phyloP scores from a whole-genome alignment of 2,329 filamentous ascomycete species.

The Dichotomopilus funicola region DNA sequence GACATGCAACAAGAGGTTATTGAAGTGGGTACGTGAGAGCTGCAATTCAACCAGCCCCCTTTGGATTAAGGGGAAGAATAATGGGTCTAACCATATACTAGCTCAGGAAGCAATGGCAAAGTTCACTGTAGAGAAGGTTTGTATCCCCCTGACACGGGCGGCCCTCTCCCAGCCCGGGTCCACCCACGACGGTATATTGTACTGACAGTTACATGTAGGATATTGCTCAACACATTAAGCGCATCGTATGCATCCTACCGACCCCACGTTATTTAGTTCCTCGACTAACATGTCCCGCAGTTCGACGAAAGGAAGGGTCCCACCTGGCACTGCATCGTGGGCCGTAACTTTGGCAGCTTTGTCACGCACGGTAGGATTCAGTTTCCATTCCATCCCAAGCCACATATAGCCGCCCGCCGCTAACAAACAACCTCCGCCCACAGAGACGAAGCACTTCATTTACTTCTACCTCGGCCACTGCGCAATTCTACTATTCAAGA shows the following conservation, averaged over 20 bases:
- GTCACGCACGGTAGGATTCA: constrained; percentile 78
- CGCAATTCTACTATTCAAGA: constrained; percentile 98
- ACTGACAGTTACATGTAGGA: constrained; percentile 49
- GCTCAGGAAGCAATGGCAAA: constrained; percentile 59
- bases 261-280: neutral
- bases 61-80: neutral
- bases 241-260: constrained; percentile 56
- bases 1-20: constrained; percentile 96
- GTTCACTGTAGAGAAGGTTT: constrained; percentile 56
- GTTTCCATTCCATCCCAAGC: neutral
- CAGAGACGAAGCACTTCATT: constrained; percentile 99
- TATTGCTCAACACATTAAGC: constrained; percentile 93
- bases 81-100: constrained; percentile 26
- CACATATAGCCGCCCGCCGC: neutral
- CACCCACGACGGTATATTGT: too few relatives aligned
- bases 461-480: constrained; percentile 99
- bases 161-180: neutral
- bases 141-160: constrained; percentile 1
- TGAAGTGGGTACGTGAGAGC: constrained; percentile 74
- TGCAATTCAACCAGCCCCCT: neutral
- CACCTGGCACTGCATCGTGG: constrained; percentile 99
- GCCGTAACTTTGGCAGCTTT: constrained; percentile 97
- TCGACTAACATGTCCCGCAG: constrained; percentile 41
- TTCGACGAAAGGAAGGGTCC: constrained; percentile 96
- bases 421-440: constrained; percentile 3